Conservation (phyloP, 441 rosid genomes). For the Omphalea diandra region DNA sequence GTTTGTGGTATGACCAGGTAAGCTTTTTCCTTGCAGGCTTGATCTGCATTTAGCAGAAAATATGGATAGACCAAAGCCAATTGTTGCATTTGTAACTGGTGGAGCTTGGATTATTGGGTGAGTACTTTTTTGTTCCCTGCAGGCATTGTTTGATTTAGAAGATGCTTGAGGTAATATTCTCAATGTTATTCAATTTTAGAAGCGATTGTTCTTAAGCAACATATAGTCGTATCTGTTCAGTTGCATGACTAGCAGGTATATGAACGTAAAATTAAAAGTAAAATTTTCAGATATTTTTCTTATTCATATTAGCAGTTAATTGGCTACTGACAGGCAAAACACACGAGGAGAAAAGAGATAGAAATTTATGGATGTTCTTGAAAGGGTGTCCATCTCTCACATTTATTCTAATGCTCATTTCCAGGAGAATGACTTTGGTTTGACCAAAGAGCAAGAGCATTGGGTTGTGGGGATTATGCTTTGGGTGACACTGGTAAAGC, state of each 20-base stretch:
- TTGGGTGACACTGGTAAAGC: slow-evolving; percentile 76
- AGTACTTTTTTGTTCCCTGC: slow-evolving; percentile 30
- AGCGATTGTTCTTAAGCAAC: not conserved
- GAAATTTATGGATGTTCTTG: slow-evolving; percentile 14
- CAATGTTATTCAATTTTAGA: not conserved
- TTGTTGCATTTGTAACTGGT: slow-evolving; percentile 89
- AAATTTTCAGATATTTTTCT: not conserved
- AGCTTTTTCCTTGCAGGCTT: slow-evolving; percentile 55
- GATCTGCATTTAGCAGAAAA: slow-evolving; percentile 85
- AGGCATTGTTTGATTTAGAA: slow-evolving; percentile 8
- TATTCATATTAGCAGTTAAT: not conserved
- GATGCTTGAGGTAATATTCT: not conserved
- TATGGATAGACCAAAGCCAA: slow-evolving; percentile 71
- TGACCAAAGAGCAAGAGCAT: slow-evolving; percentile 66
- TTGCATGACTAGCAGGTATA: not conserved
- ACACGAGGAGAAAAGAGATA: not conserved
- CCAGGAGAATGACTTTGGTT: slow-evolving; percentile 65
- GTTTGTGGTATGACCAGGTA: slow-evolving; percentile 12
- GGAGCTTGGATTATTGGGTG: slow-evolving; percentile 99
- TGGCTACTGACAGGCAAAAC: not conserved
- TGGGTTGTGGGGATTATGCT: slow-evolving; percentile 97
- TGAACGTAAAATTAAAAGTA: not conserved
- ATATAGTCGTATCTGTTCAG: not conserved
- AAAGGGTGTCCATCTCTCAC: slow-evolving; percentile 16
- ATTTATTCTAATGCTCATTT: slow-evolving; percentile 12